These are phyloP conservation scores for Eugenia klotzschiana DNA, from an alignment of 441 rosid species.

Conservation along the genomic window DNA sequence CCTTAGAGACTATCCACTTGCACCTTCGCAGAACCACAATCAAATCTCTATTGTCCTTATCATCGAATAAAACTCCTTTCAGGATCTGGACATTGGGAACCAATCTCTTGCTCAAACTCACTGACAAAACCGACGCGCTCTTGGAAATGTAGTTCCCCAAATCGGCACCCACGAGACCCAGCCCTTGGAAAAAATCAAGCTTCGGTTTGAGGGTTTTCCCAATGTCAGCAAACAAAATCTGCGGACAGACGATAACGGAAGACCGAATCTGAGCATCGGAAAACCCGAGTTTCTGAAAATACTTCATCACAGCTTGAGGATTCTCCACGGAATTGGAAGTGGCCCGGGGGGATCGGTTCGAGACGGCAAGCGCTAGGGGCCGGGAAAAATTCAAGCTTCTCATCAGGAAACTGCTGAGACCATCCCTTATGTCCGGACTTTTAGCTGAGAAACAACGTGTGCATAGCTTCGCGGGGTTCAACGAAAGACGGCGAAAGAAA, in stretches of 20 bases:
- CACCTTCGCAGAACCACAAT: conserved; percentile 9
- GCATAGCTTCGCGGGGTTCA: background rate
- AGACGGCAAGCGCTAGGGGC: conserved; percentile 4
- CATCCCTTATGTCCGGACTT: background rate
- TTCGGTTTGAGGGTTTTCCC: conserved; percentile 18
- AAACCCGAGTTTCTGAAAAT: conserved; percentile 12
- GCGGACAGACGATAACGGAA: conserved; percentile 5
- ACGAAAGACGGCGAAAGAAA: background rate
- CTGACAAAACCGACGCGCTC: conserved; percentile 1
- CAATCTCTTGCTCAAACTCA: conserved; percentile 20
- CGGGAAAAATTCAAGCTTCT: conserved; percentile 6
- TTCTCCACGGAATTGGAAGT: conserved; percentile 12
- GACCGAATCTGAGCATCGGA: conserved; percentile 9
- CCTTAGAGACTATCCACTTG: conserved; percentile 2
- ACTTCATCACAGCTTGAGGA: conserved; percentile 1
- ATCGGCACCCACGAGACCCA: conserved; percentile 18
- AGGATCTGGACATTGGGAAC: conserved; percentile 16
- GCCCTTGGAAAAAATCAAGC: conserved; percentile 12
- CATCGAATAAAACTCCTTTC: conserved; percentile 9
- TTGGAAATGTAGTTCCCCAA: conserved; percentile 13
- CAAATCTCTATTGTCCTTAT: conserved; percentile 11
- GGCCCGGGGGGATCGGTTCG: background rate
- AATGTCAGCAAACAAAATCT: conserved; percentile 7
- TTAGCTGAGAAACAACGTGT: background rate
- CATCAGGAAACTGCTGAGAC: conserved; percentile 1